phyloP scores from a whole-genome alignment of 768 basidiomycete species.

The Glaciozyma antarctica region DNA sequence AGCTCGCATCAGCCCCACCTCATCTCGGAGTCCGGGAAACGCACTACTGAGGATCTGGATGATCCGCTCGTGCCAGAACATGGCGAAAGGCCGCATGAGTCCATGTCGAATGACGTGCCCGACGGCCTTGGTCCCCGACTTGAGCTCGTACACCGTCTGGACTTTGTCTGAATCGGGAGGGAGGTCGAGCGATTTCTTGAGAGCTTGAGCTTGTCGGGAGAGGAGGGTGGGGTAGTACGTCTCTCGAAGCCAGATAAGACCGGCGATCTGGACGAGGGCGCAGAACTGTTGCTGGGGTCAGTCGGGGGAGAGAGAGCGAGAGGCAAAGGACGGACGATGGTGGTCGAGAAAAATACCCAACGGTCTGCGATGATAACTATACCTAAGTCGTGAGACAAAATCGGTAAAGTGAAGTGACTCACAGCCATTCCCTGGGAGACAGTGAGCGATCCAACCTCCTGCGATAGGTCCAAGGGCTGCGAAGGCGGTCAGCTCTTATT shows the following conservation, averaged over 20 bases:
- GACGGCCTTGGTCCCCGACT: constrained; percentile 31
- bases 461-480: constrained; percentile 13
- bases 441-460: constrained; percentile 44
- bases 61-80: constrained; percentile 56
- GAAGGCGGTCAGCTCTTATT: too few species aligned
- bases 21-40: background rate
- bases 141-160: constrained; percentile 33
- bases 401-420: too few species aligned
- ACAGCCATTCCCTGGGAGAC: constrained; percentile 42
- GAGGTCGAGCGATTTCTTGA: constrained; percentile 37
- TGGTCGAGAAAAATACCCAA: constrained; percentile 39
- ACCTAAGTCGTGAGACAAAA: too few species aligned
- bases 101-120: constrained; percentile 47
- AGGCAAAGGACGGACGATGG: constrained; percentile 43
- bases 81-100: constrained; percentile 56
- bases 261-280: constrained; percentile 27
- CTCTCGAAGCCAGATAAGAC: constrained; percentile 38
- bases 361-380: background rate
- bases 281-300: constrained; percentile 6
- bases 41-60: constrained; percentile 52
- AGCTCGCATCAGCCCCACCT: background rate
- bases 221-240: constrained; percentile 41
- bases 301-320: background rate
- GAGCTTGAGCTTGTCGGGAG: constrained; percentile 30
- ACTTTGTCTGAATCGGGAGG: constrained; percentile 16